Base-by-base conservation (phyloP, 495 filamentous ascomycete genomes). In the Penicillium taxi region DNA sequence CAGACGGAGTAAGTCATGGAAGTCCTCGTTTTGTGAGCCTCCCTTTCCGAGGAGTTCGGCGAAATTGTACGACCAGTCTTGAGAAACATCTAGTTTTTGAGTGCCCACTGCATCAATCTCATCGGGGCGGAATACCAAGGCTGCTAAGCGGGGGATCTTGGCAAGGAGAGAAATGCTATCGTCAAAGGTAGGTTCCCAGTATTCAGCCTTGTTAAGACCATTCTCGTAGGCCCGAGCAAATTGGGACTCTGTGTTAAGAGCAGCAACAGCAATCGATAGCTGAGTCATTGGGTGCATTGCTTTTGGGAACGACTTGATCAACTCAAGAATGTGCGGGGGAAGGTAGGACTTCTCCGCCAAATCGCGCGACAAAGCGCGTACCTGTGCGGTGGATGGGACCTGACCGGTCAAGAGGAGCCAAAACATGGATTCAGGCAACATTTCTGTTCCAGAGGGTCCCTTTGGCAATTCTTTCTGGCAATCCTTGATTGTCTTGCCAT, bases 341-440 rank as follows among this genome's bases (percentile, higher is more conserved):
- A 98, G 74, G 39, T 71, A 62, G 19, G 82, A 80, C 58, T 96
- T 81, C 60, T 89, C 84, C 26, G 91, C 91, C 16, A 96, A 73
- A 58, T 94, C 84, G 26, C 78, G 73, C 26, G 84, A 91, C 45
- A 98, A 78, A 28, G 66, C 65, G 48, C 91, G 85, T 35, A 87
- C 74, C 61, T 98, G 91, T 23, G 61, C 58, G 16, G 80, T 81
- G 2, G 82, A 83, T 7, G 91, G 91, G 16, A 98, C 84, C 60
- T 90, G 73, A 39, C 91, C 93, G 6, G 91, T 98, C 42, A 98
- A 66, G 11, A 98, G 81, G 17, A 98, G 81, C 91, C 91, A 98
- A 75, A 98, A 98, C 91, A 98, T 96, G 55, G 88, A 81, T 64
- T 98, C 91, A 24, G 91, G 91, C 2, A 98, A 80, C 93, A 96